Conservation (phyloP, 768 basidiomycete genomes). For the Coprinopsis cinerea region DNA sequence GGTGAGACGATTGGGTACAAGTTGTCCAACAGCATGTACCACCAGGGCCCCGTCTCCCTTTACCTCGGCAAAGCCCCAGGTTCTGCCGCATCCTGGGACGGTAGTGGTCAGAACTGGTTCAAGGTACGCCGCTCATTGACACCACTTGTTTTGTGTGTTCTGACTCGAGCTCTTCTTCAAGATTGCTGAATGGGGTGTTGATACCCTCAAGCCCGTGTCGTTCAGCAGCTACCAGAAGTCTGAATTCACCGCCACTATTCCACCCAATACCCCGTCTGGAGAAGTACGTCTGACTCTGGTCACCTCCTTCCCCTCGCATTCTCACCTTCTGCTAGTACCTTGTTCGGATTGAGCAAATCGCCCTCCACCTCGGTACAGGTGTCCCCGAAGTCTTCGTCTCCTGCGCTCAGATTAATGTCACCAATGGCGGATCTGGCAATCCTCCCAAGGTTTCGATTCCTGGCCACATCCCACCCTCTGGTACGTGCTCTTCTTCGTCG, state of each 20-base stretch:
- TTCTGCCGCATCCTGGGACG: conserved; percentile 27
- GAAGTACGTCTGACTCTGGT: conserved; percentile 21
- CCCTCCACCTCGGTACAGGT: conserved; percentile 35
- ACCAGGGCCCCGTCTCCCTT: conserved; percentile 21
- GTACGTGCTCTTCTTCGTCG: conserved; percentile 14
- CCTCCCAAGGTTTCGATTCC: conserved; percentile 44
- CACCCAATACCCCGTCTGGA: conserved; percentile 35
- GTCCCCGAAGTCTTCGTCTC: conserved; percentile 44
- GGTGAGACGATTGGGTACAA: conserved; percentile 26
- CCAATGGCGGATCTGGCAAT: conserved; percentile 36
- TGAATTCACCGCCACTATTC: conserved; percentile 36
- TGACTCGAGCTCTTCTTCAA: conserved; percentile 8
- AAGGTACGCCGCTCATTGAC: conserved; percentile 21
- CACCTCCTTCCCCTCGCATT: background rate
- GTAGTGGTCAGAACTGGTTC: conserved; percentile 34
- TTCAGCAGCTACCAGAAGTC: conserved; percentile 26
- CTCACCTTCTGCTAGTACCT: conserved; percentile 27
- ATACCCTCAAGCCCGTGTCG: conserved; percentile 29
- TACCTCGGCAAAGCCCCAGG: conserved; percentile 33
- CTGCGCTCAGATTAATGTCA: conserved; percentile 42
- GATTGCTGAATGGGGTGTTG: conserved; percentile 37
- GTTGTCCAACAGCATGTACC: conserved; percentile 20
- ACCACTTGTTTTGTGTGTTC: background rate
- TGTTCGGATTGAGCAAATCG: conserved; percentile 42
- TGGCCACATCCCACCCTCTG: conserved; percentile 36